Evolutionary conservation across 2,329 filamentous ascomycete species (phyloP).

Genomic region (Epichloe bromicola): DNA sequence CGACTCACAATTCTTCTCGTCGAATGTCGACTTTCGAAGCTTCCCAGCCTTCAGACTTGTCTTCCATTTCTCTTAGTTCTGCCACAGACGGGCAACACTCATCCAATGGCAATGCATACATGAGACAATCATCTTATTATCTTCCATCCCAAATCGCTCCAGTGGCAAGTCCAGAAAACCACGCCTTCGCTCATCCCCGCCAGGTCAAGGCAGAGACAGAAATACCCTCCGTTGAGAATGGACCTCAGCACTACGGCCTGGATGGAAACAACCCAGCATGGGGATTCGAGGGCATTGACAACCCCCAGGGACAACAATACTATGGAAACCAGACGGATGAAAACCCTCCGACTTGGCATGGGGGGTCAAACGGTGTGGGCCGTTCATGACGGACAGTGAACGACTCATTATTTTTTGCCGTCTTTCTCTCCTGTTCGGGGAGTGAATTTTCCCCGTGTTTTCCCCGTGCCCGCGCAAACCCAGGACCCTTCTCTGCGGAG

Average conservation of each 20-base stretch:
- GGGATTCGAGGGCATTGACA: slow-evolving; percentile 9
- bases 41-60: slow-evolving; percentile 8
- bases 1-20: slow-evolving; percentile 8
- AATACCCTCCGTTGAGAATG: slow-evolving; percentile 6
- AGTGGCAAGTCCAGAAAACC: slow-evolving; percentile 6
- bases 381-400: background rate
- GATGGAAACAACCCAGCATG: slow-evolving; percentile 8
- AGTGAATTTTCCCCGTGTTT: background rate
- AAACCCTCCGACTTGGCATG: slow-evolving; percentile 3
- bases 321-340: slow-evolving; percentile 3
- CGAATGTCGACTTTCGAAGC: slow-evolving; percentile 12
- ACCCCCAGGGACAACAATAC: slow-evolving; percentile 8
- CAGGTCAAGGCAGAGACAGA: slow-evolving; percentile 10
- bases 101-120: slow-evolving; percentile 2
- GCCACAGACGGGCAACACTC: slow-evolving; percentile 7
- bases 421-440: background rate
- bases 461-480: background rate
- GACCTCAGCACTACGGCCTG: slow-evolving; percentile 8
- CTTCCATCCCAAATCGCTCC: slow-evolving; percentile 8
- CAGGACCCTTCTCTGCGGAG: no score
- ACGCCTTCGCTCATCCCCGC: slow-evolving; percentile 10
- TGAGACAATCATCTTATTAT: slow-evolving; percentile 9
- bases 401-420: no score
- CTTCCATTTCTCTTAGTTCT: slow-evolving; percentile 5
- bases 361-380: slow-evolving; percentile 3